Base-by-base conservation (phyloP, 345 rosid genomes). In the Eucalyptus regnans region DNA sequence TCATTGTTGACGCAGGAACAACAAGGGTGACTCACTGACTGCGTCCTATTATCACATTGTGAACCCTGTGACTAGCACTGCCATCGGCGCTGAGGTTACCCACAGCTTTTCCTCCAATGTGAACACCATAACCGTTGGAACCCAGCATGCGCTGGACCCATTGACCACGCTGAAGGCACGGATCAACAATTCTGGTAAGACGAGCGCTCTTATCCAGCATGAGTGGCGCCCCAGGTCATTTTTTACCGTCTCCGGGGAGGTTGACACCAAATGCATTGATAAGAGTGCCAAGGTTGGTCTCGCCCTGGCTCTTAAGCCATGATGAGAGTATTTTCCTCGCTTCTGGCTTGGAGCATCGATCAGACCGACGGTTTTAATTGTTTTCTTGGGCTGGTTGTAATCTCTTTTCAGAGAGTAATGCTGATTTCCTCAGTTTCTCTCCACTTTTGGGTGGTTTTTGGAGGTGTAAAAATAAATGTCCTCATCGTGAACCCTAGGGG, bases 221-320 rank as follows among this genome's bases (percentile, higher is more conserved):
- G 95, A 94, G 92, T 97, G 98, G 99, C 95, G 93, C 62, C 99
- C 99, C 7, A 96, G 88, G 90, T 96, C 99, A 4, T 79, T 94
- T 71, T 88, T 97, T 91, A 95, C 98, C 3, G 48, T 97, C 88
- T 94, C 98, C 0, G 98, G 96, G 44, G 99, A 97, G 93, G 96
- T 97, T 7, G 99, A 97, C 90, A 91, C 97, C 87, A 96, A 94
- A 93, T 92, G 96, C 37, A 90, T 96, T 54, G 98, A 96, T 85
- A 96, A 95, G 94, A 96, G 93, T 44, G 93, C 99, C 37, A 97
- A 96, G 94, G 92, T 97, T 87, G 99, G 99, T 37, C 89, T 97
- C 87, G 96, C 98, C 86, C 92, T 97, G 90, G 95, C 96, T 68
- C 96, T 97, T 60, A 96, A 97, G 94, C 97, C 98, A 18, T 96